phyloP scores from a whole-genome alignment of 441 rosid species.

The Jatropha podagrica region DNA sequence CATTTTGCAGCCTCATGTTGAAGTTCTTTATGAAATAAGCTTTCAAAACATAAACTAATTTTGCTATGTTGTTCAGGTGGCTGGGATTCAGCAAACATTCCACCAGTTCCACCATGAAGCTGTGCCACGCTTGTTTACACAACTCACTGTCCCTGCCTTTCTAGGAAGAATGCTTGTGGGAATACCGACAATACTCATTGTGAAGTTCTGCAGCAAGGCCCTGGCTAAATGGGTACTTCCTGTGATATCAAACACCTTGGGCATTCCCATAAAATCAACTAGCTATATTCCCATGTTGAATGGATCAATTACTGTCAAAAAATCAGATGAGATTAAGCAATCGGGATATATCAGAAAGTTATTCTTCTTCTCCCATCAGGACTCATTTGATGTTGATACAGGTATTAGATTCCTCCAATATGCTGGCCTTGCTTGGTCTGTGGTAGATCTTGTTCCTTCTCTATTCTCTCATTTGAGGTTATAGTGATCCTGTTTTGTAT shows the following conservation, averaged over 20 bases:
- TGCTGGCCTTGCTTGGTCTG: conserved; percentile 93
- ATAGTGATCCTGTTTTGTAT: conserved; percentile 20
- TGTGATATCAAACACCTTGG: conserved; percentile 62
- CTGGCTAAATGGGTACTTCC: conserved; percentile 87
- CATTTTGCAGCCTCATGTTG: no score
- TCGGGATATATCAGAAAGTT: conserved; percentile 55
- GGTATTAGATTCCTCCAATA: conserved; percentile 91
- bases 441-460: conserved; percentile 83
- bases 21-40: not conserved
- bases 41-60: conserved; percentile 2
- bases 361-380: conserved; percentile 44
- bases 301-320: conserved; percentile 40
- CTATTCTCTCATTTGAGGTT: conserved; percentile 50
- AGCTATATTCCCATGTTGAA: conserved; percentile 64
- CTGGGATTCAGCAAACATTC: conserved; percentile 88
- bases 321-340: conserved; percentile 46
- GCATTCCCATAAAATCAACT: conserved; percentile 69
- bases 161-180: conserved; percentile 70
- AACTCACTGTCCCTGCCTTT: conserved; percentile 41
- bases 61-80: conserved; percentile 47
- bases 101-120: conserved; percentile 90
- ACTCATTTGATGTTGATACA: conserved; percentile 76
- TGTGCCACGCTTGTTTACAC: conserved; percentile 56
- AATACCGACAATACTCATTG: conserved; percentile 78
- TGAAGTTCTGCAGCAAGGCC: conserved; percentile 87